Conservation (phyloP, 2,329 filamentous ascomycete species). For the Aspergillus sclerotialis region DNA sequence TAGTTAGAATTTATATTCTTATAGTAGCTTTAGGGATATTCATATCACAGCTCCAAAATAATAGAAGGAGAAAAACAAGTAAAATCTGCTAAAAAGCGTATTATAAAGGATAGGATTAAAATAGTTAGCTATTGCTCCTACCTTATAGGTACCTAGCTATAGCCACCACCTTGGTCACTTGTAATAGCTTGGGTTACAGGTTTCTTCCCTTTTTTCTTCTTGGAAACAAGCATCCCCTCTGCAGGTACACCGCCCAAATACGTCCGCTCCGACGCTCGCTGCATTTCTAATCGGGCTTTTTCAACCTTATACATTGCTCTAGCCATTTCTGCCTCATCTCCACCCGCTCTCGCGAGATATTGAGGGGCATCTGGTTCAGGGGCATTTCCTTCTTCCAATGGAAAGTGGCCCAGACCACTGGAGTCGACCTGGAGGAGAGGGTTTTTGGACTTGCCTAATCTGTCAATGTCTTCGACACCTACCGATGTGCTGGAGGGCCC, state of each 20-base stretch:
- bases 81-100: no score
- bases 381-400: constrained; percentile 49
- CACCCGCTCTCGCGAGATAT: constrained; percentile 58
- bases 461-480: constrained; percentile 33
- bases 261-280: constrained; percentile 42
- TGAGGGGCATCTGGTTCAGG: constrained; percentile 11
- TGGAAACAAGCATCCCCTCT: constrained; percentile 49
- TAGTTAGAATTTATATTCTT: no score
- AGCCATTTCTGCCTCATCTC: constrained; percentile 82
- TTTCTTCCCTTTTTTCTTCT: constrained; percentile 44
- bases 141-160: no score
- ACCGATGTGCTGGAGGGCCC: constrained; percentile 5
- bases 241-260: constrained; percentile 41
- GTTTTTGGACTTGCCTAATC: constrained; percentile 46
- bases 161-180: no score
- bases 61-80: no score
- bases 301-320: constrained; percentile 86
- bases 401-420: constrained; percentile 67
- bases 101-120: no score
- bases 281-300: constrained; percentile 77
- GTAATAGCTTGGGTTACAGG: no score
- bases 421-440: constrained; percentile 79
- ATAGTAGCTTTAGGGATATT: no score
- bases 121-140: no score
- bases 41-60: no score